phyloP scores from a whole-genome alignment of 352 stramenopile species.

The Globisporangium cederbergense region DNA sequence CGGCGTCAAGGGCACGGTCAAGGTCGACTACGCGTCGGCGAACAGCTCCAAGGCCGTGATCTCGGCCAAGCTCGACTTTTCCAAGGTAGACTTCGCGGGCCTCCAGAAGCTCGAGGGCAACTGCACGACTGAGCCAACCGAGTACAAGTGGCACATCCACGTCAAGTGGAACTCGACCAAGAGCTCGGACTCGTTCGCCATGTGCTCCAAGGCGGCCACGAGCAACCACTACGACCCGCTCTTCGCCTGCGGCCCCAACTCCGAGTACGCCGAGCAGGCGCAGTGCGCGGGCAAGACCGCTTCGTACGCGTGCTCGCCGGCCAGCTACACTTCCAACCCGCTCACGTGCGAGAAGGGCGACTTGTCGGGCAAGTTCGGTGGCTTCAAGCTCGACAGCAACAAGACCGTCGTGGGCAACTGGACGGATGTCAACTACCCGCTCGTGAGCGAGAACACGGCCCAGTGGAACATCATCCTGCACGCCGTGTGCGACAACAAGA shows the following conservation, averaged over 20 bases:
- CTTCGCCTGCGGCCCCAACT: slow-evolving; percentile 31
- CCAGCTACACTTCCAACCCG: slow-evolving; percentile 24
- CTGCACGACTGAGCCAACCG: slow-evolving; percentile 30
- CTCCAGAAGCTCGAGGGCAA: slow-evolving; percentile 38
- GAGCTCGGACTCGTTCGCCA: slow-evolving; percentile 28
- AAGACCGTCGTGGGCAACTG: slow-evolving; percentile 26
- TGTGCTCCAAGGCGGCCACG: slow-evolving; percentile 23
- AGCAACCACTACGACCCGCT: slow-evolving; percentile 43
- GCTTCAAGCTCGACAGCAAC: slow-evolving; percentile 25
- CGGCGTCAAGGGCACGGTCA: not conserved
- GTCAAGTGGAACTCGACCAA: slow-evolving; percentile 36
- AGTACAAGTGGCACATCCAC: slow-evolving; percentile 61
- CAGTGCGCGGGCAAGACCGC: slow-evolving; percentile 11
- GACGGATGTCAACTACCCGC: slow-evolving; percentile 44
- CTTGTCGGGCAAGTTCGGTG: slow-evolving; percentile 41
- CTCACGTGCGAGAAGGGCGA: slow-evolving; percentile 36
- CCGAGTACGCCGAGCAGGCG: slow-evolving; percentile 21
- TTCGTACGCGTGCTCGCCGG: slow-evolving; percentile 31
- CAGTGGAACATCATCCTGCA: slow-evolving; percentile 68
- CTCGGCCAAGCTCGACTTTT: not conserved
- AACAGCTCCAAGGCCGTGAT: not conserved
- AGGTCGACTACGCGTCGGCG: not conserved
- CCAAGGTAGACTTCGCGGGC: slow-evolving; percentile 21
- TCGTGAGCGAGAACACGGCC: slow-evolving; percentile 31
- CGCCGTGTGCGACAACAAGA: slow-evolving; percentile 41